A percentile compares a stretch with the other conserved stretches of the same genome.
phyloP scores from a whole-genome alignment of 2,329 filamentous ascomycete species.

The Claviceps monticola region DNA sequence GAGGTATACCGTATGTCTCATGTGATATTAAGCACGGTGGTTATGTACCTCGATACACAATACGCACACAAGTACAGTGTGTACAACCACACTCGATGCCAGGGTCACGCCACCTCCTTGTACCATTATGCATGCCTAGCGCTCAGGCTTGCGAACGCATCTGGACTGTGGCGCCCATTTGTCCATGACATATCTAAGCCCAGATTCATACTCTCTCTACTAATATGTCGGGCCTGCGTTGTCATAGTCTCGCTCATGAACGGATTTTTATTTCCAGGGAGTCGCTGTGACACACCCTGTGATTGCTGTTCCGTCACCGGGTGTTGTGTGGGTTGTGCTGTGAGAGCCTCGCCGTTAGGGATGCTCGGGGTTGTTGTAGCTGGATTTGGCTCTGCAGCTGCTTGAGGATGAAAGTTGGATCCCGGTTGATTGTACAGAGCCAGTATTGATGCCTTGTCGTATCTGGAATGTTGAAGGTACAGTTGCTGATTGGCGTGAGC shows the following conservation, averaged over 20 bases:
- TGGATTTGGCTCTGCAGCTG: slow-evolving; percentile 16
- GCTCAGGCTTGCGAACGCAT: slow-evolving; percentile 66
- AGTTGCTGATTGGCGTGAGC: slow-evolving; percentile 18
- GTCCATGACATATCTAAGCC: slow-evolving; percentile 51
- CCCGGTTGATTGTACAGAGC: slow-evolving; percentile 56
- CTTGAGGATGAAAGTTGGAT: slow-evolving; percentile 27
- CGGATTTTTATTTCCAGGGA: slow-evolving; percentile 41
- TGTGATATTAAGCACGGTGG: neutral
- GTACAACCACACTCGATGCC: neutral
- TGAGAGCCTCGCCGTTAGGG: slow-evolving; percentile 15
- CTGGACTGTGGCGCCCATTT: slow-evolving; percentile 62
- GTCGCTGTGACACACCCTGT: slow-evolving; percentile 19
- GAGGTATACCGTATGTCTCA: neutral
- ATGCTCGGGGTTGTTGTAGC: slow-evolving; percentile 16
- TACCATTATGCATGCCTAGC: slow-evolving; percentile 35
- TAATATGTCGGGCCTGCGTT: slow-evolving; percentile 22
- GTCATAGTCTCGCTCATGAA: slow-evolving; percentile 29
- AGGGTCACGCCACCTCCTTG: neutral
- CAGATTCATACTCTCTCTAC: slow-evolving; percentile 57
- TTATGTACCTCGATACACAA: neutral
- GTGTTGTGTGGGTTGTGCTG: slow-evolving; percentile 14
- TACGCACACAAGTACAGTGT: neutral
- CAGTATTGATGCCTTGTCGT: slow-evolving; percentile 62
- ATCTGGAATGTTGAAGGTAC: slow-evolving; percentile 30
- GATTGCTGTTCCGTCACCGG: slow-evolving; percentile 13